Base-by-base conservation (phyloP, 2,329 filamentous ascomycete species). In the Epichloe brachyelytri region DNA sequence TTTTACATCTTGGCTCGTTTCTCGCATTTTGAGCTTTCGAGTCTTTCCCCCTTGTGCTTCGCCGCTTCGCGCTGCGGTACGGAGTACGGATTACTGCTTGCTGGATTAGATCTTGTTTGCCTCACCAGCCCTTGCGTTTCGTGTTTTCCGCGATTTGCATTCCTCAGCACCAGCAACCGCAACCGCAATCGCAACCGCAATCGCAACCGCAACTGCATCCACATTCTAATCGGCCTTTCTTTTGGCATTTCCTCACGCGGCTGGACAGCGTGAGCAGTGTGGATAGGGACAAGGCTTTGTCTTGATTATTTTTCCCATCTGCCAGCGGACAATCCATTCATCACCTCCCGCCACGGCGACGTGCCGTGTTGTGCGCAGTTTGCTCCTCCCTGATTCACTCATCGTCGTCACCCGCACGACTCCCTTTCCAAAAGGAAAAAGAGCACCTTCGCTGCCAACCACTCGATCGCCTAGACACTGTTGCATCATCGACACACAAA, bases 351-450 rank as follows among this genome's bases (percentile, higher is more conserved):
- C 50, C 36, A 10, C 50, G 12, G 11, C 36, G 10, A 11, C 11
- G 46, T 39, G 46, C 34, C 34, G 46, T n/a, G 33, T 20, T 20
- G 36, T 39, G 15, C 15, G 4, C 8, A n/a, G 41, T 30, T 39
- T 51, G 49, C 40, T 47, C 43, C 49, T 22, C 40, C 46, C 51
- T 49, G 53, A 55, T 53, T 50, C 53, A 55, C 51, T n/a, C 36
- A 34, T 30, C 45, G 48, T 41, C 39, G 40, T 38, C 40, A 38
- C 48, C 40, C 15, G 5, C 34, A 39, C 36, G 34, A 19, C 40
- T 45, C 51, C 43, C 26, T 43, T 43, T 1, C 38, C 17, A 20
- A 30, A 38, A 41, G 41, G 20, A 47, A 30, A 44, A 6, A 30
- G 33, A 33, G 15, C 46, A 34, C 17, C 19, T 22, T 43, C 10